Conservation (phyloP, 2,329 filamentous ascomycete genomes). For the Xylariaceae sp. region DNA sequence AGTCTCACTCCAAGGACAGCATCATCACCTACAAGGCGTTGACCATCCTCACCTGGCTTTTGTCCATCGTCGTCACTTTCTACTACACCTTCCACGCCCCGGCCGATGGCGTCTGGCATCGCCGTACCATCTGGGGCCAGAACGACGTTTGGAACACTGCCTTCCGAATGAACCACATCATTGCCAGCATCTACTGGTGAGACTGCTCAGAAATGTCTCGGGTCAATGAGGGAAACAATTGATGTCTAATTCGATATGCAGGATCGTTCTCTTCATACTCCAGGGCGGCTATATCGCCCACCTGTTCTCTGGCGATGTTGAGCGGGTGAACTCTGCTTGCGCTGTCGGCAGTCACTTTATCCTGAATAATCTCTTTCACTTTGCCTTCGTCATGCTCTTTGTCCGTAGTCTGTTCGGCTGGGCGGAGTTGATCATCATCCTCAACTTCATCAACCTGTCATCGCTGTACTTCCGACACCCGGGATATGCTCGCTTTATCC, state of each 20-base stretch:
- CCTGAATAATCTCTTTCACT: slow-evolving; percentile 77
- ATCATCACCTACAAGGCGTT: slow-evolving; percentile 74
- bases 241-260: slow-evolving; percentile 31
- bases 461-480: slow-evolving; percentile 79
- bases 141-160: slow-evolving; percentile 66
- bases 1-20: slow-evolving; percentile 59
- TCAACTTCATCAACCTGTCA: slow-evolving; percentile 80
- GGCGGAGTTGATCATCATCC: slow-evolving; percentile 70
- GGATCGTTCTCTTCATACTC: slow-evolving; percentile 70
- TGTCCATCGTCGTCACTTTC: slow-evolving; percentile 68
- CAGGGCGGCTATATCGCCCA: slow-evolving; percentile 75
- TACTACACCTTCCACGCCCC: slow-evolving; percentile 71
- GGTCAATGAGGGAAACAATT: not conserved
- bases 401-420: slow-evolving; percentile 71
- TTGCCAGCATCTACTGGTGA: slow-evolving; percentile 74
- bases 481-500: slow-evolving; percentile 69
- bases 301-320: slow-evolving; percentile 67
- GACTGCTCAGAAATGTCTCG: slow-evolving; percentile 16
- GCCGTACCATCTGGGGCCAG: slow-evolving; percentile 71
- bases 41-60: slow-evolving; percentile 70
- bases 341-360: slow-evolving; percentile 84
- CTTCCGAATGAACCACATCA: slow-evolving; percentile 69
- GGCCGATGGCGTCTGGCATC: slow-evolving; percentile 56
- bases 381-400: slow-evolving; percentile 81
- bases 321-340: slow-evolving; percentile 65